Evolutionary conservation across 768 basidiomycete genomes (phyloP), one percentile per base, ranked within the genome.

Genomic region (Postia placenta): DNA sequence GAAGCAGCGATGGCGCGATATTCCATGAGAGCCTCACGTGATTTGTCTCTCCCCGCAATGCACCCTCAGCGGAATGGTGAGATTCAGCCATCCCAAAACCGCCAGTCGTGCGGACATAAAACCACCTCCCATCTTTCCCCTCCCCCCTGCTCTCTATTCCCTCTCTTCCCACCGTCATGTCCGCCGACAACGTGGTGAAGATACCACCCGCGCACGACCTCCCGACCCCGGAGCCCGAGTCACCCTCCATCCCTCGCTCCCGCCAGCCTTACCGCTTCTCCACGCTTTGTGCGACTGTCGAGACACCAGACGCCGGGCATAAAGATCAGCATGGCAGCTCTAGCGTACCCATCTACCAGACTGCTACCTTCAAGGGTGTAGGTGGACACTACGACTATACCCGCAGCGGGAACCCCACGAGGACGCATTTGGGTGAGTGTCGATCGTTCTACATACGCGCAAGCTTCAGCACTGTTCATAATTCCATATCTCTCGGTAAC

Each of bases 271-370:
- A 92, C 68, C 76, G 81, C n/a, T 91, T 92, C 66, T 87, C 88
- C n/a, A 92, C 90, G 14, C 71, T 90, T 50, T 92, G 90, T 52
- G 92, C 88, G 20, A 93, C 91, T 4, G 91, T 95, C 49, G 92
- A 95, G 60, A 90, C 91, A 56, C 92, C 92, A 55, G 89, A 92
- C 60, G 87, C 90, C 0, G 76, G 77, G 48, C 87, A 85, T 69
- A 94, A 95, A 67, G 95, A 99, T 69, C 95, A 97, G 70, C 87
- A 93, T 64, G 93, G 93, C 17, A 84, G 90, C 51, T 92, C 88
- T 57, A 87, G 87, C 5, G 92, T 97, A 1, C 96, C 96, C 19
- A 98, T 99, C 68, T 99, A 98, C 69, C 96, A 98, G 70, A 87
- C 92, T 1, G 82, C 96, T 6, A 99, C 96, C 0, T 98, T 99